Evolutionary conservation across 2,329 filamentous ascomycete genomes (phyloP), one percentile per base, ranked within the genome.

Genomic region (Pseudovirgaria hyperparasitica): DNA sequence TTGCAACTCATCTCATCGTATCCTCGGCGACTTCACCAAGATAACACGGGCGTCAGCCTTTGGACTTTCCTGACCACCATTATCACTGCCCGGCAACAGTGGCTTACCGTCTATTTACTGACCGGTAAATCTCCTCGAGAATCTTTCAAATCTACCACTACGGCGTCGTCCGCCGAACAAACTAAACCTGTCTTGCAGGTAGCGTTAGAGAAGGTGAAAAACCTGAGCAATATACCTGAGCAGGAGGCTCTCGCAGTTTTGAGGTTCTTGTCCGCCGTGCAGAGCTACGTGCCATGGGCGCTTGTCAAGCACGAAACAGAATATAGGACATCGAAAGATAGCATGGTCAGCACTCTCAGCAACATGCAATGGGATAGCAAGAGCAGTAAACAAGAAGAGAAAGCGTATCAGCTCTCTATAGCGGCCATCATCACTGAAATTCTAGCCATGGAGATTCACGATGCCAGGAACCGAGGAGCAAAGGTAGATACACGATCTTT

Each of bases 281-380:
- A 94, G 46, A 90, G 93, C 50, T 82, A 85, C 46, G 96, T 87
- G 87, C 80, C 86, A 1, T 93, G 87, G 82, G 86, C 84, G 2
- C 60, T 92, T 19, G 72, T 79, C 34, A 76, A 76, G 32, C 80
- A 92, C 42, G n/a, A n/a, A n/a, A n/a, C n/a, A n/a, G n/a, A n/a
- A n/a, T n/a, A n/a, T n/a, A n/a, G n/a, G n/a, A n/a, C n/a, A n/a
- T n/a, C n/a, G n/a, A 66, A 70, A 1, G 62, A 64, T 1, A 87
- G 93, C 43, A 67, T 94, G 30, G 63, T 72, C 22, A 71, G 72
- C 29, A 65, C 93, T 11, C 69, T 81, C 11, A 63, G 67, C 4
- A 90, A 82, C 47, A 67, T 90, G 18, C 69, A 66, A 22, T 39
- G 37, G 19, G 38, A 43, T 5, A 38, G 33, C 8, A 46, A 40